Percentiles rank a stretch among this genome's conserved stretches.
phyloP scores from a whole-genome alignment of 306 rosid species.

The Cucumis hystrix region DNA sequence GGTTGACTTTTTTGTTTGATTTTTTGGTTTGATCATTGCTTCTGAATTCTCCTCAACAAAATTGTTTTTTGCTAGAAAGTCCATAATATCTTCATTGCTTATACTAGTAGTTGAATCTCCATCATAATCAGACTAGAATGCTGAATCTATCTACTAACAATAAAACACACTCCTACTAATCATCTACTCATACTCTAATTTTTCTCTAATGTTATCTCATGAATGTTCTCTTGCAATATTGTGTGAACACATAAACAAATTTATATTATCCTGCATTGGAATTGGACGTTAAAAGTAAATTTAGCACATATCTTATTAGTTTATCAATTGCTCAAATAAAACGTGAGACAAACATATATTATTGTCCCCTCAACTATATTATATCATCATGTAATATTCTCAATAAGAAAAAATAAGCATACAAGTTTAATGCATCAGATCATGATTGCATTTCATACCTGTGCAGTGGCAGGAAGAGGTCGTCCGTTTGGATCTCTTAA shows the following conservation, averaged over 20 bases:
- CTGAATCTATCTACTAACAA: neutral
- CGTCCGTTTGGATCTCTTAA: constrained; percentile 70
- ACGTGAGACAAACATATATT: neutral
- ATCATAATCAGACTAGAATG: too few relatives aligned
- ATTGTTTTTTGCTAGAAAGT: too few relatives aligned
- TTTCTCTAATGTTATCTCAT: too few relatives aligned
- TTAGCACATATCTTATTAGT: neutral
- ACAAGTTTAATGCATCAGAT: neutral
- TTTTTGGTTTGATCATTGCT: too few relatives aligned
- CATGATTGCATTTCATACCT: constrained; percentile 24
- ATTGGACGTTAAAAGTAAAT: neutral
- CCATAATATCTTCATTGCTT: too few relatives aligned
- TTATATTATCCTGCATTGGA: neutral
- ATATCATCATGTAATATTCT: neutral
- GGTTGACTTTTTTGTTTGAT: too few relatives aligned
- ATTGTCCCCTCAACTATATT: neutral
- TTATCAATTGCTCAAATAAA: neutral
- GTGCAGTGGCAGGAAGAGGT: constrained; percentile 95
- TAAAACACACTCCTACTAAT: neutral
- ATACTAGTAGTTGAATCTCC: too few relatives aligned
- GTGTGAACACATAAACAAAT: neutral
- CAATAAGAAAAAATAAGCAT: neutral
- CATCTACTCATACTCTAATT: too few relatives aligned
- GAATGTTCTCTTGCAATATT: neutral
- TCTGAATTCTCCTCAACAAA: too few relatives aligned